Base-by-base conservation (phyloP, 345 rosid species). In the Garcia nutans region DNA sequence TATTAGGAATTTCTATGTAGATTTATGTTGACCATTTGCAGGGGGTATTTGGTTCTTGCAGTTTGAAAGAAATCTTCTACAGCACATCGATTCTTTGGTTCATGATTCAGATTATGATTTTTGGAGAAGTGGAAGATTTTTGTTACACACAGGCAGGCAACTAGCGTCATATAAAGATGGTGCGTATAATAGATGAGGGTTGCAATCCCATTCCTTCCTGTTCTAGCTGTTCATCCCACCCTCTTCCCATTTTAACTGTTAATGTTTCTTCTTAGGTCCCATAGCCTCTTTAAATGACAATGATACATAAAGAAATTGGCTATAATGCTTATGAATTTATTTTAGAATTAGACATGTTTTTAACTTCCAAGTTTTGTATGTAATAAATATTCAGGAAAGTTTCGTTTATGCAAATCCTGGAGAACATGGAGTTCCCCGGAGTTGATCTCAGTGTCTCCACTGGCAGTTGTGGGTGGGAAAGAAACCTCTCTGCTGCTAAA, bases 121-220 rank as follows among this genome's bases (percentile, higher is more conserved):
- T 74, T 94, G 98, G 98, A 89, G 88, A 68, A 83, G 83, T 9
- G 72, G 91, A 16, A 87, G 94, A 82, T 94, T 94, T 87, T 78
- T 94, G 68, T 80, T 94, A 54, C 88, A 88, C 77, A 84, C 89
- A 0, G 89, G 93, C 73, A 81, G 86, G 75, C 89, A 84, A 63
- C 85, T 94, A 37, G 98, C 89, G 52, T 94, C 93, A 55, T 87
- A 89, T 82, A 88, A 86, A 71, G 84, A 87, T 44, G 98, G 98
- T 93, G 68, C 73, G 92, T 79, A 23, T 42, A 55, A 56, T 65
- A 65, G 74, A 23, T 11, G n/a, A 33, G 65, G 24, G 3, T 23
- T 52, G 26, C 22, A 1, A 1, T 61, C n/a, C 23, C 17, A 12
- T 17, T 17, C 15, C 1, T 45, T 45, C 49, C 9, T 45, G 49